phyloP scores from a whole-genome alignment of 768 basidiomycete species.

The Daedaleopsis sinensis region DNA sequence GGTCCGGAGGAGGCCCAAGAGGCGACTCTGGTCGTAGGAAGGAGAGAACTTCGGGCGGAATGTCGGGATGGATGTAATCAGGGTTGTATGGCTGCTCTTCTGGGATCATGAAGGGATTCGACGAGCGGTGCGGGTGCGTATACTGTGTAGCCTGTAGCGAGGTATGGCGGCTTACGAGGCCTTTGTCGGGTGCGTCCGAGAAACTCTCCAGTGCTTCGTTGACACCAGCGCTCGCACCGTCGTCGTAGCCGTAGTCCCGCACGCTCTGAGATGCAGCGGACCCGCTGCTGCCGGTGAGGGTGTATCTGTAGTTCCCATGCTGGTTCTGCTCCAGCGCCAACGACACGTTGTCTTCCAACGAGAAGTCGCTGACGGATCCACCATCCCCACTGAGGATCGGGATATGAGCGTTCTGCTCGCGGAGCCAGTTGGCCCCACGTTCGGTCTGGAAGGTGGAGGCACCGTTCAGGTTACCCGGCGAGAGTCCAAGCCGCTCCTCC shows the following conservation, averaged over 20 bases:
- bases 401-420: slow-evolving; percentile 75
- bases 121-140: slow-evolving; percentile 20
- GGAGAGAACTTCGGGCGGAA: slow-evolving; percentile 54
- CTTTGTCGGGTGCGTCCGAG: slow-evolving; percentile 22
- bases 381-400: slow-evolving; percentile 62
- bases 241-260: slow-evolving; percentile 60
- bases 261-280: slow-evolving; percentile 48
- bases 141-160: slow-evolving; percentile 52
- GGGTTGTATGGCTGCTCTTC: slow-evolving; percentile 22
- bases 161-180: slow-evolving; percentile 52
- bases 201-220: slow-evolving; percentile 23
- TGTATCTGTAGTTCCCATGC: slow-evolving; percentile 77
- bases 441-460: slow-evolving; percentile 54
- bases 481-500: slow-evolving; percentile 35
- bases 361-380: slow-evolving; percentile 62
- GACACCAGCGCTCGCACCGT: slow-evolving; percentile 39
- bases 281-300: slow-evolving; percentile 58
- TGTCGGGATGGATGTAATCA: slow-evolving; percentile 38
- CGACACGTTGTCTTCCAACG: slow-evolving; percentile 43
- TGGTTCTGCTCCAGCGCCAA: slow-evolving; percentile 68
- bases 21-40: slow-evolving; percentile 49
- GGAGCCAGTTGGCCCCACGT: slow-evolving; percentile 79
- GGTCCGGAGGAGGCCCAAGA: slow-evolving; percentile 60
- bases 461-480: slow-evolving; percentile 41
- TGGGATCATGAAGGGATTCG: slow-evolving; percentile 18